These are phyloP conservation scores for Sonneratia caseolaris DNA, from an alignment of 345 rosid species.

Conservation along the genomic window DNA sequence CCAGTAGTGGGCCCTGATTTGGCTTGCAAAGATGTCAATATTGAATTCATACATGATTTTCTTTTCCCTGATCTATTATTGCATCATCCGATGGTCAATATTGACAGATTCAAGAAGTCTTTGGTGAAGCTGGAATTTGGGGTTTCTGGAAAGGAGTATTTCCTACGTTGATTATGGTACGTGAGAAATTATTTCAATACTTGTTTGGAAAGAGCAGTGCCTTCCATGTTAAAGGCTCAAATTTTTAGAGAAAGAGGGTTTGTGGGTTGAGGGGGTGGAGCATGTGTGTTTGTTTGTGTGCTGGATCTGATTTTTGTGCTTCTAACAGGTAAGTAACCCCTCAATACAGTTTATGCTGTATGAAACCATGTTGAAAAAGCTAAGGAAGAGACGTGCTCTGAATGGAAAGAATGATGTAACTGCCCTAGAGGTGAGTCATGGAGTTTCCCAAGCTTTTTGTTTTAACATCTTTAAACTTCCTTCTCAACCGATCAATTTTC, in stretches of 20 bases:
- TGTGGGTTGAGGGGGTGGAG: neutral
- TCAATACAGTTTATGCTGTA: conserved; percentile 95
- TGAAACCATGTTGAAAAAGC: conserved; percentile 80
- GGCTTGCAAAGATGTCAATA: neutral
- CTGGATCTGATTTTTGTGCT: conserved; percentile 22
- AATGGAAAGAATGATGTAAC: conserved; percentile 47
- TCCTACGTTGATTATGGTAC: conserved; percentile 92
- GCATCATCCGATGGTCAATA: conserved; percentile 12
- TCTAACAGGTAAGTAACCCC: conserved; percentile 85
- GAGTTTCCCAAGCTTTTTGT: neutral
- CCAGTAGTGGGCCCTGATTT: too few relatives aligned
- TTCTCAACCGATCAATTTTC: neutral
- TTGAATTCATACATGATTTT: neutral
- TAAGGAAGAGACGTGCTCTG: conserved; percentile 49
- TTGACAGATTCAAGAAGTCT: conserved; percentile 72
- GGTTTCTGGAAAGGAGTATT: conserved; percentile 98
- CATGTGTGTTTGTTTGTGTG: neutral
- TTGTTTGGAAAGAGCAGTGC: conserved; percentile 5
- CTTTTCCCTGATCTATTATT: neutral
- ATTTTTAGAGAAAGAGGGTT: neutral
- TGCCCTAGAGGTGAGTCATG: conserved; percentile 64
- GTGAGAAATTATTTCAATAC: conserved; percentile 24
- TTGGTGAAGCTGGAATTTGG: conserved; percentile 69
- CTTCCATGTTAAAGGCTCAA: neutral
- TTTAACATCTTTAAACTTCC: neutral